Evolutionary conservation across 2,329 filamentous ascomycete species (phyloP), one percentile per base, ranked within the genome.

Genomic region (Ophiocordyceps polyrhachis-furcata): DNA sequence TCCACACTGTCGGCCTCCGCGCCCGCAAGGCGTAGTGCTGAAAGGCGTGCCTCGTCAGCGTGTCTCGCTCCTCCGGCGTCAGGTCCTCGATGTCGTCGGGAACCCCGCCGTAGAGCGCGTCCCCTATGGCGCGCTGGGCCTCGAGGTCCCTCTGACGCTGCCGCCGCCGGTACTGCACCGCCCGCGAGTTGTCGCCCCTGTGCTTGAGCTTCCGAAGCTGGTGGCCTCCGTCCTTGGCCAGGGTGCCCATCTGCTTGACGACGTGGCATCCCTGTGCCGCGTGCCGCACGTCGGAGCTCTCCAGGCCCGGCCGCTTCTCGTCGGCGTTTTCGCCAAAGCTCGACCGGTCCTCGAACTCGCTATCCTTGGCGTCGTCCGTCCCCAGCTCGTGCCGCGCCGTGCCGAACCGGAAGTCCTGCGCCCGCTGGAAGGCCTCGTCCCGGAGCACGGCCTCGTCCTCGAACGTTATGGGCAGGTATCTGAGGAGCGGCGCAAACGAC

Each of bases 1-100:
- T 84, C 91, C 91, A 98, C 23, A 98, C 79, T 0, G 84, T 85
- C 0, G 91, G 91, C 44, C 87, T 74, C 44, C 83, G 76, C 1
- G 88, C 84, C 9, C 91, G 78, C 35, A 95, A 69, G 1, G 91
- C 91, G 31, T 79, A 80, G 56, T 98, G 91, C 62, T 88, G 81
- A 62, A 98, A 98, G 0, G 89, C 87, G 54, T 87, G 81, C 45
- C 81, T 81, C 13, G 91, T 83, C 37, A 96, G 74, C 47, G 78
- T 70, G 56, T 96, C 88, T 53, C 91, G 75, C 59, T 95, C 86
- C 17, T 89, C 84, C 0, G 87, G 85, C 1, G 85, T 91, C 43
- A 98, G 69, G 57, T 98, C 91, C 60, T 95, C 89, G 50, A 98
- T 80, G 66, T 94, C 88, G 56, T 96, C 89, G 51, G 89, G 80